phyloP scores from a whole-genome alignment of 2,329 filamentous ascomycete species.

The Massarina eburnea region DNA sequence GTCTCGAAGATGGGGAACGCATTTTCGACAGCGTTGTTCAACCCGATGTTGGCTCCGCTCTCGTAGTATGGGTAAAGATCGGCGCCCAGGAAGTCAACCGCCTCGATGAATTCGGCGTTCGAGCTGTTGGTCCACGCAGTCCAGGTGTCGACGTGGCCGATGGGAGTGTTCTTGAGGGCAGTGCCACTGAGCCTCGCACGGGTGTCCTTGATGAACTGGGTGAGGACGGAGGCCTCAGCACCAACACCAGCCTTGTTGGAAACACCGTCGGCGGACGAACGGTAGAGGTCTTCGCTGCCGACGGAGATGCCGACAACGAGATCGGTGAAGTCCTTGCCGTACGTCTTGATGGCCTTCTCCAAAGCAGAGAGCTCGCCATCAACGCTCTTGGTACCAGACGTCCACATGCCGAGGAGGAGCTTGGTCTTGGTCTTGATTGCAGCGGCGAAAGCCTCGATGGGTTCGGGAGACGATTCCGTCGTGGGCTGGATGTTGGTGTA shows the following conservation, averaged over 20 bases:
- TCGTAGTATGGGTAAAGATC: conserved; percentile 45
- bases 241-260: conserved; percentile 64
- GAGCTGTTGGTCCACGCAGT: conserved; percentile 38
- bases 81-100: conserved; percentile 40
- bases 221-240: conserved; percentile 61
- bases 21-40: conserved; percentile 39
- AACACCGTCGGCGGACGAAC: conserved; percentile 66
- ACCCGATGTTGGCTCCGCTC: conserved; percentile 31
- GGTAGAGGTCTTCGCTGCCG: conserved; percentile 61
- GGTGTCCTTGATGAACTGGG: conserved; percentile 56
- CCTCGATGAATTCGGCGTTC: conserved; percentile 39
- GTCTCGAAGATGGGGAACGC: conserved; percentile 43
- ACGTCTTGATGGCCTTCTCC: conserved; percentile 30
- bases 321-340: conserved; percentile 55
- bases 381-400: conserved; percentile 56
- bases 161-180: conserved; percentile 54
- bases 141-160: conserved; percentile 45
- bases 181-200: conserved; percentile 61
- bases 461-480: conserved; percentile 56
- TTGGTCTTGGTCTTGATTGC: conserved; percentile 39
- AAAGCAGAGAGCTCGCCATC: conserved; percentile 39
- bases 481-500: conserved; percentile 73
- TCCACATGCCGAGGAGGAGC: conserved; percentile 42
- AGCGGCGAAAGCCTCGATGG: conserved; percentile 55
- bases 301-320: conserved; percentile 41